Conservation (phyloP, 2,329 filamentous ascomycete genomes). For the Apiospora koreana region DNA sequence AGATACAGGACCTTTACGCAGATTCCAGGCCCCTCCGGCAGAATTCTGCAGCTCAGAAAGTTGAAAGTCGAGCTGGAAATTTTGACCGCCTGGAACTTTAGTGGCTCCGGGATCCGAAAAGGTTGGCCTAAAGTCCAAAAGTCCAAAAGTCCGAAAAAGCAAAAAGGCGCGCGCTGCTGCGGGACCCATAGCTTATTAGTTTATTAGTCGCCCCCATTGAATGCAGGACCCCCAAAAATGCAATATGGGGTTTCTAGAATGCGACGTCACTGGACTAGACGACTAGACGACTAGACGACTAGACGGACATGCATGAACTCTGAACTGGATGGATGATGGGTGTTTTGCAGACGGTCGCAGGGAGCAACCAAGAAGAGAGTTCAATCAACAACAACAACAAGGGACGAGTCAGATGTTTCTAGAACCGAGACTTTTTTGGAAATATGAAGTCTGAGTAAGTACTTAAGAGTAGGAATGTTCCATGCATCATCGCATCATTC, state of each 20-base stretch:
- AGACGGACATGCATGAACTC: background rate
- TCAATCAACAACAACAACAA: background rate
- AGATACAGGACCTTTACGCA: background rate
- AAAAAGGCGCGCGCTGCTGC: background rate
- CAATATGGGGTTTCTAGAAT: background rate
- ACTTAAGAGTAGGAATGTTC: background rate
- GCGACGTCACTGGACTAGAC: constrained; percentile 1
- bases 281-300: no score
- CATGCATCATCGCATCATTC: background rate
- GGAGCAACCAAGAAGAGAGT: background rate
- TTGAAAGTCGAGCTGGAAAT: constrained; percentile 5
- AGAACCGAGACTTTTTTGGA: background rate
- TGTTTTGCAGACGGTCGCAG: constrained; percentile 1
- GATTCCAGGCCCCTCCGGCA: constrained; percentile 2
- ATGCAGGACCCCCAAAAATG: constrained; percentile 5
- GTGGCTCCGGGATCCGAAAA: background rate
- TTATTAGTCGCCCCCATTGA: background rate
- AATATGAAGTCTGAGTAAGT: background rate
- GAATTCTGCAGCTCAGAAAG: constrained; percentile 3
- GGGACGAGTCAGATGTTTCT: background rate
- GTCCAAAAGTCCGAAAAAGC: background rate
- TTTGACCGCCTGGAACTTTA: constrained; percentile 8
- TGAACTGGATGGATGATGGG: background rate
- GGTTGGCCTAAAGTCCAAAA: background rate
- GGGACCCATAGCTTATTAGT: background rate